Percentiles rank a stretch among this genome's conserved stretches.
Conservation (phyloP, 768 basidiomycete species). For the Serendipita sp. region DNA sequence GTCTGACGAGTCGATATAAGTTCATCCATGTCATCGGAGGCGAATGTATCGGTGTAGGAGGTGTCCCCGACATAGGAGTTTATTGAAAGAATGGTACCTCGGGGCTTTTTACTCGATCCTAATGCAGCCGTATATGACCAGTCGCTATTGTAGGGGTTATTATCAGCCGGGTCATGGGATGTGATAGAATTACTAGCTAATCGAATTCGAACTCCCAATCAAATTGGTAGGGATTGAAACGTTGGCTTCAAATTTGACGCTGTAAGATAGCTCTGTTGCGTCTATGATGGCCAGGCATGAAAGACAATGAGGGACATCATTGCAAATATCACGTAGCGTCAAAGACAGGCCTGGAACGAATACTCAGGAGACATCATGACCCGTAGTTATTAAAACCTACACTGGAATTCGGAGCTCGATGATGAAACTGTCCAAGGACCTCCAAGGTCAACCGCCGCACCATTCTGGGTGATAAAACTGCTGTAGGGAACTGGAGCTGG, state of each 20-base stretch:
- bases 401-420: too few species aligned
- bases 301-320: too few species aligned
- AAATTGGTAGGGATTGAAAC: not conserved
- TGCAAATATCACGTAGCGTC: too few species aligned
- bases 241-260: not conserved
- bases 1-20: not conserved
- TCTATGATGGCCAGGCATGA: too few species aligned
- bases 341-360: too few species aligned
- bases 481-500: too few species aligned
- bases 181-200: not conserved
- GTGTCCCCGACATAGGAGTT: not conserved
- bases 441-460: too few species aligned
- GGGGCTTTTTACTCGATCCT: not conserved
- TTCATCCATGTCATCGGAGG: not conserved
- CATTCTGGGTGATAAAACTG: too few species aligned
- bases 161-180: not conserved
- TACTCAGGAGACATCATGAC: too few species aligned
- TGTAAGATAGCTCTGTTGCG: not conserved
- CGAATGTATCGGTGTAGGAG: not conserved
- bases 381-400: too few species aligned
- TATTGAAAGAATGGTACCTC: not conserved
- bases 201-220: not conserved
- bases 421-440: too few species aligned
- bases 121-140: not conserved
- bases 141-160: not conserved